Base-by-base conservation (phyloP, 805 yeast species). In the Ogataea ganodermae region DNA sequence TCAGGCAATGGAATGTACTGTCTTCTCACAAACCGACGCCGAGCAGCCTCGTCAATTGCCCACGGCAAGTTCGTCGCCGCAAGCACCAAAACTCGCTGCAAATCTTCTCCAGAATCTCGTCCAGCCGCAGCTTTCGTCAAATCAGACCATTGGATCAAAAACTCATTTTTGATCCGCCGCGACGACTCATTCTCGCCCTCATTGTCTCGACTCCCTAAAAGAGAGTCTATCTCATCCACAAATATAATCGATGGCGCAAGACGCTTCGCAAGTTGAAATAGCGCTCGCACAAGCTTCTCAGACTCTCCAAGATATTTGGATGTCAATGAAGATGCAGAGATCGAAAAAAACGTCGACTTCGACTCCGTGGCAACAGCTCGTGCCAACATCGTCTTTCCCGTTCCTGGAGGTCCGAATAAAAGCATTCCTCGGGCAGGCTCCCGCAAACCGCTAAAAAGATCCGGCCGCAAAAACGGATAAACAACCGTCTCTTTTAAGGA, bases 371-470 rank as follows among this genome's bases (percentile, higher is more conserved):
- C 98, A 2, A 94, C 97, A 0, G 98, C 96, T 53, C 96, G 75
- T 0, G 97, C 97, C 56, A 92, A 76, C 98, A 92, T 91, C 1
- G 97, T 91, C 62, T 94, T 92, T 47, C 98, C 98, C 0, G 98
- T 92, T n/a, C 99, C 99, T 0, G 98, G 97, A 2, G 99, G 98
- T 0, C 99, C 99, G 71, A 90, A 92, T 35, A 92, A 69, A 17
- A 92, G 73, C 96, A 94, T 89, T n/a, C 98, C 98, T 49, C 96
- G 72, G 0, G 96, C 91, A 0, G 98, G 98, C 68, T 91, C 97
- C 56, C 97, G 75, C 44, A 92, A 70, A 0, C 97, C 98, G 49
- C 81, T 79, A 63, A 92, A 94, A 48, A 92, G 73, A 67, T 92
- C 98, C 0, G 98, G 99, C 43, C 98, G 76, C 54, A 94, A 68